A percentile compares a stretch with the other conserved stretches of the same genome.
Evolutionary conservation across 2,329 filamentous ascomycete genomes (phyloP).

Genomic region (Colletotrichum higginsianum): DNA sequence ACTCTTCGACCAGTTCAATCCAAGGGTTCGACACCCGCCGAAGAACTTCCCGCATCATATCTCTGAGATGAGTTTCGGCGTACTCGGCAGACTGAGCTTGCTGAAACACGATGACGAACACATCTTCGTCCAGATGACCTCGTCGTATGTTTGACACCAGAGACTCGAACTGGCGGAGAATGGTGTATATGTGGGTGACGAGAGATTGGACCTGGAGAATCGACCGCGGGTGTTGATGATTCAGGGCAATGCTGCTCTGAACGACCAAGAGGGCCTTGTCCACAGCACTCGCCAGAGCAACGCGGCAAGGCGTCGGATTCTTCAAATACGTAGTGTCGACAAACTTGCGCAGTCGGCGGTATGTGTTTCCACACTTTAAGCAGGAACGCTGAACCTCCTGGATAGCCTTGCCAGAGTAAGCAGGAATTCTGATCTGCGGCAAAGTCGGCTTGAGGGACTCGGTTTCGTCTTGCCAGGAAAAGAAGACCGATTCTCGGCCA

Average conservation of each 20-base stretch:
- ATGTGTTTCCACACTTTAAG: constrained; percentile 63
- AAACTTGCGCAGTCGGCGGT: constrained; percentile 62
- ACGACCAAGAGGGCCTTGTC: constrained; percentile 64
- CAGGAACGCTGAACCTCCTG: constrained; percentile 63
- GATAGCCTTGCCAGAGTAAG: constrained; percentile 67
- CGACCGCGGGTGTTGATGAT: constrained; percentile 60
- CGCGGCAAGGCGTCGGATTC: constrained; percentile 60
- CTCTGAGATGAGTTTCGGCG: constrained; percentile 71
- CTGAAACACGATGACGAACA: constrained; percentile 74
- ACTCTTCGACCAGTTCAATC: constrained; percentile 77
- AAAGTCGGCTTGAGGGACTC: constrained; percentile 67
- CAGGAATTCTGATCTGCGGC: constrained; percentile 66
- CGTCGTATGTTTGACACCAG: constrained; percentile 64
- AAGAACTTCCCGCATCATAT: constrained; percentile 78
- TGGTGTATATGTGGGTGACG: constrained; percentile 61
- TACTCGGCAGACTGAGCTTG: constrained; percentile 76
- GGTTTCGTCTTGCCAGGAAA: constrained; percentile 69
- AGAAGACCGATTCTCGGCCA: constrained; percentile 81
- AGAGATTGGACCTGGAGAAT: constrained; percentile 68
- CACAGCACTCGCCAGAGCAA: constrained; percentile 67
- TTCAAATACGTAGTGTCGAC: constrained; percentile 62
- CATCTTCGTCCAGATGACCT: constrained; percentile 69
- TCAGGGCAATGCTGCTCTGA: constrained; percentile 63
- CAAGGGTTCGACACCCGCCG: constrained; percentile 75
- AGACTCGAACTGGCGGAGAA: constrained; percentile 66